Base-by-base conservation (phyloP, 2,329 filamentous ascomycete species). In the Ophiostoma pallidulum region DNA sequence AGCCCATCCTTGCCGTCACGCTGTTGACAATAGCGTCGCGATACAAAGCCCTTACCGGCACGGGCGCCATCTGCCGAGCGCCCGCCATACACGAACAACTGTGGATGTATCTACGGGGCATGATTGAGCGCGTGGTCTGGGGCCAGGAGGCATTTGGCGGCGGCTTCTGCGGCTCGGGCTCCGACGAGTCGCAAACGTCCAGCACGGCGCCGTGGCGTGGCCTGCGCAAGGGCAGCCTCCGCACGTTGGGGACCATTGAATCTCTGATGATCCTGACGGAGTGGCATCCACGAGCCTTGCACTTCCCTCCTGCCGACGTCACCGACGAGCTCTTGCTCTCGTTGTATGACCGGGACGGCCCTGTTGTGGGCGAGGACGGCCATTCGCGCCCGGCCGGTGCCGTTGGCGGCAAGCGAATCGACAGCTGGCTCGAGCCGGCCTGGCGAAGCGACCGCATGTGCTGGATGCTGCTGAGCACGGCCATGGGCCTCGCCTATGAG, bases 401-500 rank as follows among this genome's bases (percentile, higher is more conserved):
- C 9, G 76, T 88, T 18, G 86, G 88, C 38, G 88, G 87, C 9
- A 83, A 86, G 62, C 74, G 89, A 24, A 92, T 96, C 54, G 89
- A 95, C 60, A 91, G 88, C 62, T 97, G 92, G 88, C 78, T 97
- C 4, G 92, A 98, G 63, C 92, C 92, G 3, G 91, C 88, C 8
- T 96, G 91, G 88, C 77, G 91, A 57, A 88, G 84, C 54, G 91
- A 96, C 59, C 84, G 89, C 47, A 94, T 96, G 86, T 94, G 87
- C 61, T 96, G 91, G 91, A 96, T 96, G 88, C 71, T 97, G 13
- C 74, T 97, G 26, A 94, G 88, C 59, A 94, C 89, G 32, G 89
- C 88, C 13, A 86, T 91, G 70, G 86, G 89, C 1, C 71, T 97
- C 32, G 88, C 86, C 0, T 94, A 94, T 56, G 92, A 98, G 64